These are phyloP conservation scores for Xylaria sp. DNA, from an alignment of 495 filamentous ascomycete species.

Conservation along the genomic window DNA sequence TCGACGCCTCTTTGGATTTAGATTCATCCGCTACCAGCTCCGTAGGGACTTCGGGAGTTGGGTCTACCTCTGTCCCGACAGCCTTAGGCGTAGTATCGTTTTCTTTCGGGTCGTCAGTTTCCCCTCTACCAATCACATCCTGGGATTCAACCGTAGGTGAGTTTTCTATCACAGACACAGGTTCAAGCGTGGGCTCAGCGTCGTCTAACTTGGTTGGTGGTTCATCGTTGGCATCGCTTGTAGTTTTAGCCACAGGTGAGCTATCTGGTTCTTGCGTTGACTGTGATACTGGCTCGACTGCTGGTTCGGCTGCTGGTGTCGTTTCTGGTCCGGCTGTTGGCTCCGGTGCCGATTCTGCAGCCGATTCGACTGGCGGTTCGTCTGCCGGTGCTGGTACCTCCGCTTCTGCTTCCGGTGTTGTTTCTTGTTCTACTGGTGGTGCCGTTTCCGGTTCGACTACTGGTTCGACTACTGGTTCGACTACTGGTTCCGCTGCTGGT, in stretches of 20 bases:
- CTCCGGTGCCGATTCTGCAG: constrained; percentile 23
- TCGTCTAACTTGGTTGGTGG: not conserved
- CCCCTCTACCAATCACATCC: not conserved
- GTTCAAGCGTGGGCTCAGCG: constrained; percentile 1
- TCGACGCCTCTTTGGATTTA: not conserved
- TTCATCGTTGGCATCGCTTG: not conserved
- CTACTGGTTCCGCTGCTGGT: not conserved
- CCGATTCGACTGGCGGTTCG: constrained; percentile 3
- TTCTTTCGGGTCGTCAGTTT: not conserved
- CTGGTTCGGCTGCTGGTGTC: not conserved
- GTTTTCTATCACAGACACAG: not conserved
- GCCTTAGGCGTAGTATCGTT: not conserved
- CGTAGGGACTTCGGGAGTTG: not conserved
- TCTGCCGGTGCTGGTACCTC: not conserved
- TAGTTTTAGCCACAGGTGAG: not conserved
- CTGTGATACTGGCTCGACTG: constrained; percentile 24
- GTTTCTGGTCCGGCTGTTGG: constrained; percentile 11
- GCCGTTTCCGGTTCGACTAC: not conserved
- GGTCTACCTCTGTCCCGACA: not conserved
- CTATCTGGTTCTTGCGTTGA: constrained; percentile 11
- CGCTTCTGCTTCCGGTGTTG: not conserved
- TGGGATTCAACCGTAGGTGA: not conserved
- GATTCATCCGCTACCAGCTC: not conserved
- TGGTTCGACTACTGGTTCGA: not conserved
- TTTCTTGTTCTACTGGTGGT: not conserved